Evolutionary conservation across 2,329 filamentous ascomycete genomes (phyloP).

Genomic region (Aspergillus viridinutans): DNA sequence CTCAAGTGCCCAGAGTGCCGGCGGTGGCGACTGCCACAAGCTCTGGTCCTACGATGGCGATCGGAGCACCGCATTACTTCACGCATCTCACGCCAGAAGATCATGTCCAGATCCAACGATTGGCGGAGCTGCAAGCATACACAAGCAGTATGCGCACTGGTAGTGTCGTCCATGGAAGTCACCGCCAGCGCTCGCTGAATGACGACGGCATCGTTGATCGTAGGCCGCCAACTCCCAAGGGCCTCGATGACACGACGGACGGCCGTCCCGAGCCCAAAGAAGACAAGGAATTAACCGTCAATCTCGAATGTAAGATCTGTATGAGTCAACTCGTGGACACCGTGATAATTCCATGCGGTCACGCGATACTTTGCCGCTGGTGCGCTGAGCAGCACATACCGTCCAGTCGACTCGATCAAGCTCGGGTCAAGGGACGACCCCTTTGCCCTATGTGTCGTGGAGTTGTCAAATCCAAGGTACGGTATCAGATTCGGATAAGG

Average conservation of each 20-base stretch:
- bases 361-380: conserved; percentile 54
- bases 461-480: conserved; percentile 26
- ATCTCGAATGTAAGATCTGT: conserved; percentile 51
- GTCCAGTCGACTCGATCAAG: conserved; percentile 34
- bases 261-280: conserved; percentile 46
- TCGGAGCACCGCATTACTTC: neutral
- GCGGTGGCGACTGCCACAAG: neutral
- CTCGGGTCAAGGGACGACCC: conserved; percentile 12
- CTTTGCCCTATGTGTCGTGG: conserved; percentile 28
- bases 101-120: neutral
- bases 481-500: neutral
- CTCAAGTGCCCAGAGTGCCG: neutral
- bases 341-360: conserved; percentile 51
- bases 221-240: conserved; percentile 15
- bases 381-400: conserved; percentile 51
- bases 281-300: conserved; percentile 48
- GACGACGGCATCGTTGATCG: neutral
- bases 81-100: neutral
- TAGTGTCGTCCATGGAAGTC: neutral
- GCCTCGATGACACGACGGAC: conserved; percentile 45
- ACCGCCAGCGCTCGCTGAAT: conserved; percentile 2
- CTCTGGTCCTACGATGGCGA: neutral
- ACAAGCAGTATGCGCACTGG: neutral
- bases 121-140: neutral
- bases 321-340: conserved; percentile 51